Evolutionary conservation across 768 basidiomycete genomes (phyloP).

Genomic region (Lentinula sp.): DNA sequence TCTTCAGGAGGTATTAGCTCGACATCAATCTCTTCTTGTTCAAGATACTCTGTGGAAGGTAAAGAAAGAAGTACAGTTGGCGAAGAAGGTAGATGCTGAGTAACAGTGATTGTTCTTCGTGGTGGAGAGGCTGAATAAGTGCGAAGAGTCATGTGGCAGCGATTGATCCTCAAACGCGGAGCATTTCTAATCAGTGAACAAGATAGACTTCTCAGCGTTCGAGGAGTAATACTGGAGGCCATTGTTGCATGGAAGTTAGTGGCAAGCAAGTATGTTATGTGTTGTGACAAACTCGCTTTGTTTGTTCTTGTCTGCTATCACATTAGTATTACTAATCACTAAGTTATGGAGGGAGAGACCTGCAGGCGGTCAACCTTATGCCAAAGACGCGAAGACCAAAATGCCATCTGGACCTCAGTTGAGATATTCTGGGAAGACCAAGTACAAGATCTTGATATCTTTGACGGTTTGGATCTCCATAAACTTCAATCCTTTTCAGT

Average conservation of each 20-base stretch:
- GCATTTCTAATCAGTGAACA: background rate
- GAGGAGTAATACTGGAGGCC: background rate
- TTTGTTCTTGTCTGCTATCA: too few relatives aligned
- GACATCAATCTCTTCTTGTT: slow-evolving; percentile 58
- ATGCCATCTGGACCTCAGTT: too few relatives aligned
- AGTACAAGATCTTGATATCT: too few relatives aligned
- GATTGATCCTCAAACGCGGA: background rate
- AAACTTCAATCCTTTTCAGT: too few relatives aligned
- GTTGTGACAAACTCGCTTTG: too few relatives aligned
- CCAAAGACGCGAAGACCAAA: too few relatives aligned
- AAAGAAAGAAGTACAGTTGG: slow-evolving; percentile 43
- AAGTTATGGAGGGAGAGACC: too few relatives aligned
- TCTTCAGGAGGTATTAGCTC: slow-evolving; percentile 49
- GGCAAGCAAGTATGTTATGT: too few relatives aligned
- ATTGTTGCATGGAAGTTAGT: background rate
- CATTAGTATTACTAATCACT: too few relatives aligned
- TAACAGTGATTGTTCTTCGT: slow-evolving; percentile 25
- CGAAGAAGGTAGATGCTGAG: slow-evolving; percentile 35
- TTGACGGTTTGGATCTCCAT: too few relatives aligned
- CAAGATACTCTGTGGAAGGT: slow-evolving; percentile 48
- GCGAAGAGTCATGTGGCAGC: slow-evolving; percentile 1
- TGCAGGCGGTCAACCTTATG: too few relatives aligned
- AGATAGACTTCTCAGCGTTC: background rate
- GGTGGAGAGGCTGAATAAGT: slow-evolving; percentile 15
- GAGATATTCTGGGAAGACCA: too few relatives aligned